A percentile compares a stretch with the other conserved stretches of the same genome.
Conservation (phyloP, 2,329 filamentous ascomycete species). For the Nemania abortiva region DNA sequence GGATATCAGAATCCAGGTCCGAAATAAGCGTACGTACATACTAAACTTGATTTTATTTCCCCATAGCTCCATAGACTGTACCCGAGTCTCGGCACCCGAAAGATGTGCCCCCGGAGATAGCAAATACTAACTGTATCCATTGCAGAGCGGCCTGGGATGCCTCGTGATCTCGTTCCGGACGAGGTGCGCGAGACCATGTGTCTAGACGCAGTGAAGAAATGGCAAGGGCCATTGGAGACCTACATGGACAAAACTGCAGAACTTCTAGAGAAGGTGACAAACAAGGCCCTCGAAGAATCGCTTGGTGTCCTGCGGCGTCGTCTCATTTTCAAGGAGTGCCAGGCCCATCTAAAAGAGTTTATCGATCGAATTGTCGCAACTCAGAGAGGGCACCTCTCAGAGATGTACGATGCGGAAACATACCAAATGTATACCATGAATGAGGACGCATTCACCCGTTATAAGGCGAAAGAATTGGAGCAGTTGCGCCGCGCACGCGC, state of each 20-base stretch:
- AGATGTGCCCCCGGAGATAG: not conserved
- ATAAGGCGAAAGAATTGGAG: conserved; percentile 60
- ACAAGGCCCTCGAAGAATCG: conserved; percentile 60
- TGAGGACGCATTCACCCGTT: conserved; percentile 59
- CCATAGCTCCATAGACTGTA: not conserved
- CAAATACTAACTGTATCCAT: conserved; percentile 1
- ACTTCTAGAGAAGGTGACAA: conserved; percentile 62
- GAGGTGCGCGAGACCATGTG: conserved; percentile 71
- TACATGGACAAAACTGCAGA: conserved; percentile 63
- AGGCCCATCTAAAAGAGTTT: conserved; percentile 58
- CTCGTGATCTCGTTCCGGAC: conserved; percentile 66
- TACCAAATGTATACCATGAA: conserved; percentile 70
- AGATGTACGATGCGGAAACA: conserved; percentile 66
- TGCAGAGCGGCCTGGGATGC: conserved; percentile 65
- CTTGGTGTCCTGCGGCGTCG: conserved; percentile 61
- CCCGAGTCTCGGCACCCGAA: not conserved
- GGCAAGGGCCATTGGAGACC: conserved; percentile 64
- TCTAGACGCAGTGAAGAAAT: conserved; percentile 67
- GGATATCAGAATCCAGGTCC: conserved; percentile 67
- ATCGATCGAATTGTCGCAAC: conserved; percentile 55
- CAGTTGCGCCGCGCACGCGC: conserved; percentile 63
- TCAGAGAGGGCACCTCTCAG: conserved; percentile 55
- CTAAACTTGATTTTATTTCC: not conserved
- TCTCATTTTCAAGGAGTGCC: conserved; percentile 63
- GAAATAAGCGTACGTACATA: conserved; percentile 55